These are phyloP conservation scores for Candida ortonii DNA, from an alignment of 805 yeast species.

Conservation along the genomic window DNA sequence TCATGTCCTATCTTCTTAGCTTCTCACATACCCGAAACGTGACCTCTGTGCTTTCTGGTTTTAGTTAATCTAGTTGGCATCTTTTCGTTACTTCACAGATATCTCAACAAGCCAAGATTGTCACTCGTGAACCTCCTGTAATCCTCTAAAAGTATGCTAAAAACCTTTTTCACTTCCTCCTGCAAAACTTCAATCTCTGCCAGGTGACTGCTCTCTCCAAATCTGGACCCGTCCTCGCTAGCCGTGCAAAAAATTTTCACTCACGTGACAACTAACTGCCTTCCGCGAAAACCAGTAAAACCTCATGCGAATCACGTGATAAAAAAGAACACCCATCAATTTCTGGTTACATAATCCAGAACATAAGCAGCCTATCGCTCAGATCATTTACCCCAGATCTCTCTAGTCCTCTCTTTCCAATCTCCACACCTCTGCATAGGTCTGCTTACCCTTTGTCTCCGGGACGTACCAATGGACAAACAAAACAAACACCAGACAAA, in stretches of 20 bases:
- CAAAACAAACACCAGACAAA: conserved; percentile 48
- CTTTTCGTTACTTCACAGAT: conserved; percentile 33
- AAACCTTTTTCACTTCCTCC: too few relatives aligned
- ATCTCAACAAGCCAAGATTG: too few relatives aligned
- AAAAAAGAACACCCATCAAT: background rate
- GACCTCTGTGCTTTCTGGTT: conserved; percentile 99
- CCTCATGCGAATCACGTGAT: conserved; percentile 13
- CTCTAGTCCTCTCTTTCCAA: background rate
- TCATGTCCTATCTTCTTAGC: conserved; percentile 2
- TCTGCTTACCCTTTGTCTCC: conserved; percentile 66
- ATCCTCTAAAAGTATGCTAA: too few relatives aligned
- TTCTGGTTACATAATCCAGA: too few relatives aligned
- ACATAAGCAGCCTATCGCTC: background rate
- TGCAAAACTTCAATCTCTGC: too few relatives aligned
- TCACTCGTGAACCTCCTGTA: too few relatives aligned
- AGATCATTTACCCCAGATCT: background rate
- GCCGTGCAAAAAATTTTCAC: conserved; percentile 13
- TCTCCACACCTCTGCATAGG: conserved; percentile 70
- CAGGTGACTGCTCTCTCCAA: too few relatives aligned
- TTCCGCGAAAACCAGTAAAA: conserved; percentile 3
- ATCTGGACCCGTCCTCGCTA: too few relatives aligned
- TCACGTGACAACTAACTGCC: conserved; percentile 2
- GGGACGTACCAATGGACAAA: conserved; percentile 56
- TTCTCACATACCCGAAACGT: conserved; percentile 91
- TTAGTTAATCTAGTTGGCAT: conserved; percentile 99